A percentile compares a stretch with the other conserved stretches of the same genome.
These are phyloP conservation scores for Cokeromyces recurvatus DNA, from an alignment of 371 early-diverging fungal species.

Conservation along the genomic window DNA sequence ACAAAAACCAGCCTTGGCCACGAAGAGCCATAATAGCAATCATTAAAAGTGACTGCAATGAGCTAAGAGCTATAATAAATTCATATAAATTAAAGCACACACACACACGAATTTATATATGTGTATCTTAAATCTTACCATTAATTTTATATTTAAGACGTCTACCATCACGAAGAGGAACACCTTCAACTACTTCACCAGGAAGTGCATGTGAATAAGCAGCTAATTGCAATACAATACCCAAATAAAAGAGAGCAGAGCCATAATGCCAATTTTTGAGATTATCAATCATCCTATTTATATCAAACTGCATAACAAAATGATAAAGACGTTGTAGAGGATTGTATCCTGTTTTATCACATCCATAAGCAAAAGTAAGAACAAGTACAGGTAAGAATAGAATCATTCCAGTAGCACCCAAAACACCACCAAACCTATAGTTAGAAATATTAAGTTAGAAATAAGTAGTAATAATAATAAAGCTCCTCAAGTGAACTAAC, in stretches of 20 bases:
- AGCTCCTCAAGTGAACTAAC: background rate
- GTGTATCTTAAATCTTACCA: conserved; percentile 36
- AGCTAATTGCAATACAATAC: conserved; percentile 68
- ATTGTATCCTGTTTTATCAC: conserved; percentile 48
- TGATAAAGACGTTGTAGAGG: conserved; percentile 22
- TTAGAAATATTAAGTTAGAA: no score
- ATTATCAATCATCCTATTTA: conserved; percentile 22
- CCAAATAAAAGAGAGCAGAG: conserved; percentile 53
- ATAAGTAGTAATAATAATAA: no score
- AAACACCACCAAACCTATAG: conserved; percentile 65
- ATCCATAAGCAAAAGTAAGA: conserved; percentile 65
- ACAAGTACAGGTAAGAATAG: conserved; percentile 57
- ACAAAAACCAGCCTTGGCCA: conserved; percentile 24
- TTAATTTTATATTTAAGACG: conserved; percentile 72
- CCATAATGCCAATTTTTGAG: conserved; percentile 28
- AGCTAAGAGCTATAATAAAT: conserved; percentile 21
- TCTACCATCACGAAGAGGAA: conserved; percentile 64
- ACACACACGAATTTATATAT: conserved; percentile 4
- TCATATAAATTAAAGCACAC: conserved; percentile 1
- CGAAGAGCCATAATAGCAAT: conserved; percentile 42
- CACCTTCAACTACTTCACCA: conserved; percentile 66
- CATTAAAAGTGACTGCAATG: conserved; percentile 56
- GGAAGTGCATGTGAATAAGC: conserved; percentile 64
- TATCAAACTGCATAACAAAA: conserved; percentile 18
- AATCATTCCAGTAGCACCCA: conserved; percentile 65